phyloP scores from a whole-genome alignment of 345 rosid species.

The Mangifera indica region DNA sequence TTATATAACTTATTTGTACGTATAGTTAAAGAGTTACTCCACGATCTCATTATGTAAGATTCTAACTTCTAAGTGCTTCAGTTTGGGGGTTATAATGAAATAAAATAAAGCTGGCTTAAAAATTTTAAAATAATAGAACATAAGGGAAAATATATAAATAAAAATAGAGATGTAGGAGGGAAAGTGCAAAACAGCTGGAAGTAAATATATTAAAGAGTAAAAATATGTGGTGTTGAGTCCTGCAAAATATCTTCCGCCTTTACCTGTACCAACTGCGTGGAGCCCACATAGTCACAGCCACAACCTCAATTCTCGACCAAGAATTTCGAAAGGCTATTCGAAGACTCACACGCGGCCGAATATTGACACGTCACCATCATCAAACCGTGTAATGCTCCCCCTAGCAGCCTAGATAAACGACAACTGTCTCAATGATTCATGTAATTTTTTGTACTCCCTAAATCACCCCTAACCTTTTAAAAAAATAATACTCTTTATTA shows the following conservation, averaged over 20 bases:
- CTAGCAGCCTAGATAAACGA: background rate
- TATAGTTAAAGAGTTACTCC: too few species aligned
- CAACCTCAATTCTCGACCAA: conserved; percentile 23
- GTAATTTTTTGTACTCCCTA: background rate
- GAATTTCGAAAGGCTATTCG: conserved; percentile 1
- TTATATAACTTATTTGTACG: too few species aligned
- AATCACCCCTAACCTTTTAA: background rate
- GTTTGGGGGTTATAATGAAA: too few species aligned
- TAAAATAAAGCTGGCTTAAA: background rate
- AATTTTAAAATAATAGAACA: background rate
- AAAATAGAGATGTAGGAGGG: background rate
- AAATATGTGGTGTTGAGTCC: conserved; percentile 8
- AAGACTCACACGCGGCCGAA: conserved; percentile 20
- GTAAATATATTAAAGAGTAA: conserved; percentile 2
- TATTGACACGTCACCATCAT: conserved; percentile 8
- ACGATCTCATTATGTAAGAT: too few species aligned
- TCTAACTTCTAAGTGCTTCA: too few species aligned
- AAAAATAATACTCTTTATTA: too few species aligned
- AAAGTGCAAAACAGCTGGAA: background rate
- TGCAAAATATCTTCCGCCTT: conserved; percentile 14
- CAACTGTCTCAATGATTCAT: background rate
- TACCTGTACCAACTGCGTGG: background rate
- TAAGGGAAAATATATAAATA: background rate
- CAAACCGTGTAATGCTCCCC: background rate
- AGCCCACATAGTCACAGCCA: background rate